phyloP scores from a whole-genome alignment of 164 flowering plant genomes.

The Nymphaea thermarum region DNA sequence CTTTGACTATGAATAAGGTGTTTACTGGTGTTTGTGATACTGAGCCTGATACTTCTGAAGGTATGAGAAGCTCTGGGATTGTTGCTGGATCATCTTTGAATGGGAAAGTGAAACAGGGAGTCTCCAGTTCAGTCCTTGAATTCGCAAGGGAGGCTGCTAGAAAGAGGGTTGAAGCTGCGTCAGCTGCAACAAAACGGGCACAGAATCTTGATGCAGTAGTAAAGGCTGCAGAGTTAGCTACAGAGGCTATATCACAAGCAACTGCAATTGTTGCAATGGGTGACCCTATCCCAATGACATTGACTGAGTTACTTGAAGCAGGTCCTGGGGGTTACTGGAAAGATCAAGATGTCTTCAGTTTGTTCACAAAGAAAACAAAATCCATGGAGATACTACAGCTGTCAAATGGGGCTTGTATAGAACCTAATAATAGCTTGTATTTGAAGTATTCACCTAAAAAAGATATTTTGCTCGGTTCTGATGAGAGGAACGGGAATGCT shows the following conservation, averaged over 20 bases:
- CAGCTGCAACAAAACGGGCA: constrained; percentile 80
- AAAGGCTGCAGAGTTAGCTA: constrained; percentile 91
- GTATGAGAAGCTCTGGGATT: constrained; percentile 14
- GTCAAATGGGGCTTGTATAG: neutral
- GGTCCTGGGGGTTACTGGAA: constrained; percentile 71
- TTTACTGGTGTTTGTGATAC: neutral
- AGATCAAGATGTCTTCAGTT: constrained; percentile 8
- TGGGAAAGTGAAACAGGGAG: constrained; percentile 18
- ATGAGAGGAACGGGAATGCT: neutral
- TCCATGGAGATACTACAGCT: neutral
- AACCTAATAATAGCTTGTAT: neutral
- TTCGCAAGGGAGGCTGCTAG: constrained; percentile 81
- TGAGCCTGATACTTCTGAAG: constrained; percentile 16
- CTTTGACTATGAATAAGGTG: constrained; percentile 20
- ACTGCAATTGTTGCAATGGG: constrained; percentile 80
- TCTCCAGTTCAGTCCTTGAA: constrained; percentile 42
- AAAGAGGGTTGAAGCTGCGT: constrained; percentile 78
- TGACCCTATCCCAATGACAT: constrained; percentile 52
- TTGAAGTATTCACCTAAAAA: neutral
- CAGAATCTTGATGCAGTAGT: constrained; percentile 88
- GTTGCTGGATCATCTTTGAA: constrained; percentile 8
- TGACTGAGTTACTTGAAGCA: constrained; percentile 43
- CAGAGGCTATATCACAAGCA: constrained; percentile 92
- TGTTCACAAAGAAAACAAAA: neutral
- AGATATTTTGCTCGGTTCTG: neutral